phyloP scores from a whole-genome alignment of 2,329 filamentous ascomycete genomes.

The Colletotrichum sp. region DNA sequence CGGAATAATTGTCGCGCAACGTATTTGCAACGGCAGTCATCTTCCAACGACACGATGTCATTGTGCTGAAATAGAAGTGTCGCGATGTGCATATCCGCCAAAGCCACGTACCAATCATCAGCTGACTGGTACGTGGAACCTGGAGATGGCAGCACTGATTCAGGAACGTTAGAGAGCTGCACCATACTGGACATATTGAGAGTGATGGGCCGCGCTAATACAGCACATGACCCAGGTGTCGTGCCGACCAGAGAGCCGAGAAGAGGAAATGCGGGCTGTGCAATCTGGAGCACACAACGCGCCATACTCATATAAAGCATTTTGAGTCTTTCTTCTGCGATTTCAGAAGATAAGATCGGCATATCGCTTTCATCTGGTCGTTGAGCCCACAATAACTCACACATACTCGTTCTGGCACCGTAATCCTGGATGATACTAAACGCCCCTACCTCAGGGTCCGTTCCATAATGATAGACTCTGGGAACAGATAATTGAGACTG shows the following conservation, averaged over 20 bases:
- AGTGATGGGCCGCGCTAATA: conserved; percentile 29
- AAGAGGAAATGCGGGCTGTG: conserved; percentile 30
- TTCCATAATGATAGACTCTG: conserved; percentile 24
- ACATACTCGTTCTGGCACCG: conserved; percentile 22
- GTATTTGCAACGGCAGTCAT: conserved; percentile 25
- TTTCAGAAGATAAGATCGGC: conserved; percentile 22
- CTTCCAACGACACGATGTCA: conserved; percentile 31
- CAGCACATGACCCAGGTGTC: conserved; percentile 27
- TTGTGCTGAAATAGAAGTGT: conserved; percentile 39
- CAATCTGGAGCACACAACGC: conserved; percentile 41
- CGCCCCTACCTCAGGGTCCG: conserved; percentile 25
- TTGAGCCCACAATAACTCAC: conserved; percentile 23
- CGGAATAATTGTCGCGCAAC: background rate
- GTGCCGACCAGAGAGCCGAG: conserved; percentile 39
- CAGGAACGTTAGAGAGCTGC: conserved; percentile 12
- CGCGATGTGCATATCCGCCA: conserved; percentile 41
- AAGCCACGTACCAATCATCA: conserved; percentile 37
- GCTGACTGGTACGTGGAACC: conserved; percentile 9
- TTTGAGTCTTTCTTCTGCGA: background rate
- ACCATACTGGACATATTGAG: conserved; percentile 42
- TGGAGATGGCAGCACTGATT: conserved; percentile 9
- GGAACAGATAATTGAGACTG: conserved; percentile 29
- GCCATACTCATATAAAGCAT: conserved; percentile 31
- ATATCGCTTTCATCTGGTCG: conserved; percentile 23
- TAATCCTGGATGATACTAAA: conserved; percentile 28